Percentiles rank a stretch among this genome's conserved stretches.
Evolutionary conservation across 2,329 filamentous ascomycete species (phyloP).

Genomic region (Zasmidium citrigriseum): DNA sequence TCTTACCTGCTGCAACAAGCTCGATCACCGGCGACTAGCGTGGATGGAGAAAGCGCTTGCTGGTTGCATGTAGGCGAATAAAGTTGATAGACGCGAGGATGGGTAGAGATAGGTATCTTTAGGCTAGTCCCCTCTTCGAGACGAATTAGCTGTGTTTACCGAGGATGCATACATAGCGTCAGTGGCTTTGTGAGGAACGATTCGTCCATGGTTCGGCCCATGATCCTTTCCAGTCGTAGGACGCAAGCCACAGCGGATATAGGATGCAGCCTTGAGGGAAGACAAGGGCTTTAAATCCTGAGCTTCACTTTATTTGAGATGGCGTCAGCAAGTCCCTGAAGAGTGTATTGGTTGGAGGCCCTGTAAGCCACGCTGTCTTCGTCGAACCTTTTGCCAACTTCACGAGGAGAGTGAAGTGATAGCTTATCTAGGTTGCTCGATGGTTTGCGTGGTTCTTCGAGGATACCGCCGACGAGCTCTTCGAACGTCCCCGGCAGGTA

Average conservation of each 20-base stretch:
- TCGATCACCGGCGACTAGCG: not conserved
- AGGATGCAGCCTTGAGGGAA: not conserved
- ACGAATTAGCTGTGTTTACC: not conserved
- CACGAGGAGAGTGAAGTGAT: not conserved
- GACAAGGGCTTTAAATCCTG: not conserved
- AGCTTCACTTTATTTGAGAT: not conserved
- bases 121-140: not conserved
- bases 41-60: not conserved
- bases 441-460: not conserved
- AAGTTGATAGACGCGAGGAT: not conserved
- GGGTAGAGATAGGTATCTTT: not conserved
- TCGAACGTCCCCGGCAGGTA: not conserved
- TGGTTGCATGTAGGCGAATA: not conserved
- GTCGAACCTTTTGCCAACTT: not conserved
- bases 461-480: not conserved
- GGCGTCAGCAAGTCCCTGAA: not conserved
- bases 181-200: not conserved
- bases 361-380: not conserved
- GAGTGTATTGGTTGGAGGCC: not conserved
- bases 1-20: not conserved
- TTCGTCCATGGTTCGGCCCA: not conserved
- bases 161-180: not conserved
- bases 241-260: not conserved
- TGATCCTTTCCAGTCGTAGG: not conserved
- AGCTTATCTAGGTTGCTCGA: not conserved